Percentiles rank a stretch among this genome's conserved stretches.
These are phyloP conservation scores for Ceriops decandra DNA, from an alignment of 345 rosid species.

Conservation along the genomic window DNA sequence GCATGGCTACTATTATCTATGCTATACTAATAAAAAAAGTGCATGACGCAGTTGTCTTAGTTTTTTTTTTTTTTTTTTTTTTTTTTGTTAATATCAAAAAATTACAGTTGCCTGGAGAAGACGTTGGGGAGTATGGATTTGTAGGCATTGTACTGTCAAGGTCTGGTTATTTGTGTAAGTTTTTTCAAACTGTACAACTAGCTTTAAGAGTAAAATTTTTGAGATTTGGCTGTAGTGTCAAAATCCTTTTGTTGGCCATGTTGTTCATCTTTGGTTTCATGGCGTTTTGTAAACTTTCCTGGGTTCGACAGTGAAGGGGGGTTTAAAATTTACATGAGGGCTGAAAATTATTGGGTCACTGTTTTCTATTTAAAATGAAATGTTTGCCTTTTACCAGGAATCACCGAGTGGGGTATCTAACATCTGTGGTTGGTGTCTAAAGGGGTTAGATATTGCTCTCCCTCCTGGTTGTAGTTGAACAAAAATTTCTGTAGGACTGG, in stretches of 20 bases:
- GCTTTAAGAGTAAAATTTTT: slow-evolving; percentile 17
- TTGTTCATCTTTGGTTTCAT: slow-evolving; percentile 22
- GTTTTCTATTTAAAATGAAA: not conserved
- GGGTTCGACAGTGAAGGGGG: slow-evolving; percentile 10
- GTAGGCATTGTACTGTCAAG: slow-evolving; percentile 17
- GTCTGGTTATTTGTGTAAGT: slow-evolving; percentile 14
- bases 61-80: no score
- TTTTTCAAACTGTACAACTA: not conserved
- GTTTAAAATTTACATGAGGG: not conserved
- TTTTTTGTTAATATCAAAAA: not conserved
- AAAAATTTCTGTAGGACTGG: no score
- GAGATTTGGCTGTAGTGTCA: slow-evolving; percentile 33
- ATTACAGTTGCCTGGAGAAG: slow-evolving; percentile 11
- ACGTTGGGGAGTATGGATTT: slow-evolving; percentile 1
- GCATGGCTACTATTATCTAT: not conserved
- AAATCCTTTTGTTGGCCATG: slow-evolving; percentile 23
- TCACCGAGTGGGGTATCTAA: not conserved
- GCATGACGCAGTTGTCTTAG: not conserved
- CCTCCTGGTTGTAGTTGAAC: no score
- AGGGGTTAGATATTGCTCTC: not conserved
- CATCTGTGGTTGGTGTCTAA: slow-evolving; percentile 12
- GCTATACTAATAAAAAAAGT: not conserved
- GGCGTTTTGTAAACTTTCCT: slow-evolving; percentile 19
- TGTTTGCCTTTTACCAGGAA: not conserved
- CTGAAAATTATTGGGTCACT: slow-evolving; percentile 16